Conservation (phyloP, 2,329 filamentous ascomycete genomes). For the Fusarium illudens region DNA sequence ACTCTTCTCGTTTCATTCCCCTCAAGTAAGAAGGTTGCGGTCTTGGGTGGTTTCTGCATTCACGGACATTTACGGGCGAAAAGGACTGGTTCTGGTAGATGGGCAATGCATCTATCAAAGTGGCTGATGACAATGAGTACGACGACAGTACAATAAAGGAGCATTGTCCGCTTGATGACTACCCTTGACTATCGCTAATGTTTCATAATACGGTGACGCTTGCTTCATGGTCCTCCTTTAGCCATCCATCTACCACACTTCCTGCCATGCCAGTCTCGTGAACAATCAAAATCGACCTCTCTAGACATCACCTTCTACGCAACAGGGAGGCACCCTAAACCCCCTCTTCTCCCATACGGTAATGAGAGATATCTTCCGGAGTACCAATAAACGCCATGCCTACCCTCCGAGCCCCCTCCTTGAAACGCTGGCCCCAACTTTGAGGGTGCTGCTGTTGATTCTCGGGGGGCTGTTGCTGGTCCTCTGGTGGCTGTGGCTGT, state of each 20-base stretch:
- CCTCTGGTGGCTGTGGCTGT: not conserved
- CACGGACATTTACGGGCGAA: constrained; percentile 65
- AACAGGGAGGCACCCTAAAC: not conserved
- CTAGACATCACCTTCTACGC: not conserved
- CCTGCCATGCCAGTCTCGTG: not conserved
- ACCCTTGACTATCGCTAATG: constrained; percentile 33
- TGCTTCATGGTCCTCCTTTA: not conserved
- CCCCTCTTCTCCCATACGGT: not conserved
- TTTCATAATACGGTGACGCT: constrained; percentile 14
- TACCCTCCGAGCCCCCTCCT: not conserved
- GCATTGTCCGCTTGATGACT: constrained; percentile 49
- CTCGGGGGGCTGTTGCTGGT: not conserved
- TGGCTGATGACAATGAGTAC: constrained; percentile 56
- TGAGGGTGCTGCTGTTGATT: not conserved
- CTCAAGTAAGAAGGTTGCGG: constrained; percentile 87
- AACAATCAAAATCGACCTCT: not conserved
- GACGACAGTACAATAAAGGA: constrained; percentile 55
- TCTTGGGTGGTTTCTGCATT: constrained; percentile 65
- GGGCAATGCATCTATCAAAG: constrained; percentile 55
- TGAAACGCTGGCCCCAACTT: not conserved
- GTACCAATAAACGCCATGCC: too few relatives aligned
- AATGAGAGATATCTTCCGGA: too few relatives aligned
- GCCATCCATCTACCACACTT: not conserved
- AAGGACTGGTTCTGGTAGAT: constrained; percentile 64
- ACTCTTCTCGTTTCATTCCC: constrained; percentile 99